Evolutionary conservation across 75 land plant species (phyloP).

Genomic region (Adiantum capillusveneris): DNA sequence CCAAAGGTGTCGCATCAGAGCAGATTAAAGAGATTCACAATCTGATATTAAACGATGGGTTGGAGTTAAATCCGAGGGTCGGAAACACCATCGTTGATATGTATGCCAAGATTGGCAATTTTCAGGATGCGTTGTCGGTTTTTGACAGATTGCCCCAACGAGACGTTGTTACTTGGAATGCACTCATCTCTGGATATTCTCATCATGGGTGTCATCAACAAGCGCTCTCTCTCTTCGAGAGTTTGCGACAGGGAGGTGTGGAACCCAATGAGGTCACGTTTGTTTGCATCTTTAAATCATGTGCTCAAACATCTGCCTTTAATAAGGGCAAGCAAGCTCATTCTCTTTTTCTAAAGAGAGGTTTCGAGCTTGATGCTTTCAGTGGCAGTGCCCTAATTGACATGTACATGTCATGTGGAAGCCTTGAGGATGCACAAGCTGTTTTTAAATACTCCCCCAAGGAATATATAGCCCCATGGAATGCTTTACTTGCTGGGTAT

Average conservation of each 20-base stretch:
- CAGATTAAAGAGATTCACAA: constrained; percentile 38
- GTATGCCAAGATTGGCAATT: constrained; percentile 47
- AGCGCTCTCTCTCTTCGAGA: neutral
- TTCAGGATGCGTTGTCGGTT: constrained; percentile 12
- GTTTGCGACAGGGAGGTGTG: neutral
- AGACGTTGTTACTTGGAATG: constrained; percentile 14
- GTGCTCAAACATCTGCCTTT: neutral
- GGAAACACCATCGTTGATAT: constrained; percentile 45
- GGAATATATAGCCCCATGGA: constrained; percentile 46
- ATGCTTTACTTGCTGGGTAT: constrained; percentile 46
- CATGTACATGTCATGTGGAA: constrained; percentile 15
- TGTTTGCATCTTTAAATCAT: neutral
- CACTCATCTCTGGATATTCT: constrained; percentile 7
- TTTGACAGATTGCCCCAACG: constrained; percentile 16
- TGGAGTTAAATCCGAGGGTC: constrained; percentile 30
- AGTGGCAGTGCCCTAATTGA: neutral
- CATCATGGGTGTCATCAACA: neutral
- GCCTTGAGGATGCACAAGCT: constrained; percentile 32
- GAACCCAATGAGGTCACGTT: neutral
- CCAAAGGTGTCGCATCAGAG: neutral
- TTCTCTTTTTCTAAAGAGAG: neutral
- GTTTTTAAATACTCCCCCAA: constrained; percentile 31
- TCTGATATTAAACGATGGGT: constrained; percentile 20
- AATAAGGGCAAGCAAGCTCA: neutral
- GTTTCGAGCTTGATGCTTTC: neutral